Evolutionary conservation across 169 alveolate genomes (phyloP).

Genomic region (Eimeria tenella): DNA sequence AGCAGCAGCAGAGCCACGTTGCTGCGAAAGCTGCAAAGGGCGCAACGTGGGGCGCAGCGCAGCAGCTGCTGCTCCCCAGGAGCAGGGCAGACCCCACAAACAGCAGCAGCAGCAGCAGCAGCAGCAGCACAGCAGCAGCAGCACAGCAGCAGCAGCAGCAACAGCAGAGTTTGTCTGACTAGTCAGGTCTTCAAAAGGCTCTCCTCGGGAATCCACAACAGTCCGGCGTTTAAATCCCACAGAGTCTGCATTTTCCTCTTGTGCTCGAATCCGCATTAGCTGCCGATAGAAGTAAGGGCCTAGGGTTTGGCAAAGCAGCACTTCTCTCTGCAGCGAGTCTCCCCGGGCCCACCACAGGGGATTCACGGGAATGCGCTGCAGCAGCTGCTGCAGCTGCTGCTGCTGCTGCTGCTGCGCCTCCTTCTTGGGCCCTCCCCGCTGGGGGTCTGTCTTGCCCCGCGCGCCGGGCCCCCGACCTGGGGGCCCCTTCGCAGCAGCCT

Average conservation of each 20-base stretch:
- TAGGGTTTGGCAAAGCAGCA: slow-evolving; percentile 13
- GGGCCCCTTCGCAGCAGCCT: neutral
- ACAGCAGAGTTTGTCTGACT: neutral
- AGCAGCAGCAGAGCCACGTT: too few relatives aligned
- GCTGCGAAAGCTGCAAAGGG: too few relatives aligned
- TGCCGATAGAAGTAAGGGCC: slow-evolving; percentile 50
- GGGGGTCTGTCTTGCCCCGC: neutral
- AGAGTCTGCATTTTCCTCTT: neutral
- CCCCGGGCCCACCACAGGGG: slow-evolving; percentile 61
- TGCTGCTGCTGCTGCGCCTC: neutral
- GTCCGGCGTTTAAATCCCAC: neutral
- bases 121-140: too few relatives aligned
- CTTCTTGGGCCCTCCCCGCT: neutral
- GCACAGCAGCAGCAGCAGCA: too few relatives aligned
- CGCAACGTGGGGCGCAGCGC: too few relatives aligned
- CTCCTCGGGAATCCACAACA: neutral
- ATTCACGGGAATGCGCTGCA: slow-evolving; percentile 51
- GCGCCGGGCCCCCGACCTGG: neutral
- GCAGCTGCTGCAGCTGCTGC: slow-evolving; percentile 14
- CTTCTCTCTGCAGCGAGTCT: slow-evolving; percentile 41
- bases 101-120: too few relatives aligned
- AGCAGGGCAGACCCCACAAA: too few relatives aligned
- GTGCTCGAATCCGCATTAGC: neutral
- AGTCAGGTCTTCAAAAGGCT: slow-evolving; percentile 42
- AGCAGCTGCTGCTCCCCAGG: too few relatives aligned